Percentiles rank a stretch among this genome's conserved stretches.
Evolutionary conservation across 202 grass and related monocot genomes (phyloP).

Genomic region (Sporobolus alterniflorus): DNA sequence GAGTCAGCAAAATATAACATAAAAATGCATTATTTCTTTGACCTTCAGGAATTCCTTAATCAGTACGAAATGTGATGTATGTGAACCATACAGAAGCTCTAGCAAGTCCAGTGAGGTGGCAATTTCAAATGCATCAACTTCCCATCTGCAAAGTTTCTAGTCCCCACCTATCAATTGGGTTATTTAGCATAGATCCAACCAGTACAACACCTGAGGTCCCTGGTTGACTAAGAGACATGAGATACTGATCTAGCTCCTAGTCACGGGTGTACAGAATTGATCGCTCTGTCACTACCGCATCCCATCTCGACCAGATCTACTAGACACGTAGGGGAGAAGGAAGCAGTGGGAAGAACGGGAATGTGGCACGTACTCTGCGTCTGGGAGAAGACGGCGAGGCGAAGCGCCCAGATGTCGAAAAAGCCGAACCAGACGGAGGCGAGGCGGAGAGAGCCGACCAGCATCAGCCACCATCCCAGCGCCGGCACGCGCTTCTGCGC

Average conservation of each 20-base stretch:
- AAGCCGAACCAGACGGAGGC: constrained; percentile 87
- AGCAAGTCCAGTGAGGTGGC: background rate
- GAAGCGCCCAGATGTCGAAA: constrained; percentile 94
- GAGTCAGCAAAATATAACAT: background rate
- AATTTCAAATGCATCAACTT: background rate
- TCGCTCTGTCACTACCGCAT: background rate
- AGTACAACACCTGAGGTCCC: background rate
- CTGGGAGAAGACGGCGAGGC: constrained; percentile 89
- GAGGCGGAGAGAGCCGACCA: constrained; percentile 69
- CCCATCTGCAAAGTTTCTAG: background rate
- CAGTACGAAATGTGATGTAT: background rate
- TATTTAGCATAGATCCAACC: background rate
- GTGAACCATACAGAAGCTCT: background rate
- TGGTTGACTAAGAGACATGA: background rate
- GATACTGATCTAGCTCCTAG: background rate
- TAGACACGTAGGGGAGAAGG: background rate
- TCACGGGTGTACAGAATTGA: background rate
- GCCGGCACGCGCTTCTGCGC: constrained; percentile 39
- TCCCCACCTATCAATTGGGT: background rate
- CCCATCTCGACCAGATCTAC: background rate
- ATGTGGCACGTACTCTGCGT: constrained; percentile 46
- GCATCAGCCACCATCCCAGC: constrained; percentile 83
- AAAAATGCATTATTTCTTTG: background rate
- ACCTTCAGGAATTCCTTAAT: background rate
- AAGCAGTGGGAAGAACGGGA: background rate